phyloP scores from a whole-genome alignment of 169 alveolate species.

The Eimeria praecox region DNA sequence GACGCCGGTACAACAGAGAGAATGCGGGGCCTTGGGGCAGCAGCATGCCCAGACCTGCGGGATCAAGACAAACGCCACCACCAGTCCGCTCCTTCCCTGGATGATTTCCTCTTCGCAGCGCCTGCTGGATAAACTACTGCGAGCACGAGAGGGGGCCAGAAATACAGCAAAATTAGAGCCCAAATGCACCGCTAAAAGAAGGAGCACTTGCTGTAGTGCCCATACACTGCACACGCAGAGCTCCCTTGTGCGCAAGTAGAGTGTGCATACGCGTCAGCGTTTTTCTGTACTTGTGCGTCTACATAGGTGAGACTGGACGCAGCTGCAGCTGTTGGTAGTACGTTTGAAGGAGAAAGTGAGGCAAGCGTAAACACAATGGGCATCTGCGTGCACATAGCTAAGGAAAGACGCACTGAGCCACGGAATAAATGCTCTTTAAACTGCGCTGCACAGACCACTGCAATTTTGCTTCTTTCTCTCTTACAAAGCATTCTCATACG shows the following conservation, averaged over 20 bases:
- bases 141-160: background rate
- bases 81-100: background rate
- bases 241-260: background rate
- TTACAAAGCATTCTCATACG: background rate
- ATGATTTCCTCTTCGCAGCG: background rate
- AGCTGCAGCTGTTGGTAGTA: background rate
- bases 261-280: background rate
- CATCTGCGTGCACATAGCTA: background rate
- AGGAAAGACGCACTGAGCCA: background rate
- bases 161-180: background rate
- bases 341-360: background rate
- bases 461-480: background rate
- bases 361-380: background rate
- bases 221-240: background rate
- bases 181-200: background rate
- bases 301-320: background rate
- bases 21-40: slow-evolving; percentile 73
- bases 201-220: background rate
- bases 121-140: background rate
- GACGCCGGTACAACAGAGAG: slow-evolving; percentile 43
- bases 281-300: background rate
- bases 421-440: background rate
- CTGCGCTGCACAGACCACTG: background rate
- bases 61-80: background rate
- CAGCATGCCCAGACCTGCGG: slow-evolving; percentile 64